Conservation (phyloP, 129 eudicot species). For the Flaveria sonorensis region DNA sequence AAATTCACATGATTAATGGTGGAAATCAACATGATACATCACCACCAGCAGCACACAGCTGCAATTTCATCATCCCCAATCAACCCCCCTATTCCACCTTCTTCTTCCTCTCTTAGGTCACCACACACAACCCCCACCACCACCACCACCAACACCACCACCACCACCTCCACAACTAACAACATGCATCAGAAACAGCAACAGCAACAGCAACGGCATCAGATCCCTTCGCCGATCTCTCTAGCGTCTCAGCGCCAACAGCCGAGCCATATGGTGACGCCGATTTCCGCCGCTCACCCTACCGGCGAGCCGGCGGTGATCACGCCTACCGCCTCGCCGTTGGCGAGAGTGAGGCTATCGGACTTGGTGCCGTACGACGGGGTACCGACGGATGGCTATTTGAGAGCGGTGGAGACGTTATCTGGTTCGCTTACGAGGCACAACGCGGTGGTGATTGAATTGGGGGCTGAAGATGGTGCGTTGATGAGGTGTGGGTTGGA, state of each 20-base stretch:
- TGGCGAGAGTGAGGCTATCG: slow-evolving; percentile 56
- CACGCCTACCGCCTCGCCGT: slow-evolving; percentile 24
- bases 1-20: slow-evolving; percentile 45
- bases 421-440: slow-evolving; percentile 70
- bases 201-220: slow-evolving; percentile 21
- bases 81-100: slow-evolving; percentile 19
- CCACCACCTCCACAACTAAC: background rate
- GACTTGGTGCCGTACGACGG: slow-evolving; percentile 80
- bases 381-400: slow-evolving; percentile 50
- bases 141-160: background rate
- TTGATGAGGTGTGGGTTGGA: slow-evolving; percentile 84
- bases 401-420: slow-evolving; percentile 73
- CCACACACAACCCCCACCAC: slow-evolving; percentile 34
- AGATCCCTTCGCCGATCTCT: slow-evolving; percentile 44
- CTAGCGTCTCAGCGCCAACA: slow-evolving; percentile 35
- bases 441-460: slow-evolving; percentile 80
- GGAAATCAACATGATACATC: slow-evolving; percentile 50
- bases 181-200: slow-evolving; percentile 23
- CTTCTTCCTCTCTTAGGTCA: slow-evolving; percentile 49
- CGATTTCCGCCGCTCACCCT: slow-evolving; percentile 35
- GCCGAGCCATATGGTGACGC: slow-evolving; percentile 38
- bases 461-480: slow-evolving; percentile 65
- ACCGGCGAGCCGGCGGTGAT: slow-evolving; percentile 30
- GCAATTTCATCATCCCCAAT: slow-evolving; percentile 30
- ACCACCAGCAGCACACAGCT: slow-evolving; percentile 41